phyloP scores from a whole-genome alignment of 306 rosid species.

The Rosa rugosa region DNA sequence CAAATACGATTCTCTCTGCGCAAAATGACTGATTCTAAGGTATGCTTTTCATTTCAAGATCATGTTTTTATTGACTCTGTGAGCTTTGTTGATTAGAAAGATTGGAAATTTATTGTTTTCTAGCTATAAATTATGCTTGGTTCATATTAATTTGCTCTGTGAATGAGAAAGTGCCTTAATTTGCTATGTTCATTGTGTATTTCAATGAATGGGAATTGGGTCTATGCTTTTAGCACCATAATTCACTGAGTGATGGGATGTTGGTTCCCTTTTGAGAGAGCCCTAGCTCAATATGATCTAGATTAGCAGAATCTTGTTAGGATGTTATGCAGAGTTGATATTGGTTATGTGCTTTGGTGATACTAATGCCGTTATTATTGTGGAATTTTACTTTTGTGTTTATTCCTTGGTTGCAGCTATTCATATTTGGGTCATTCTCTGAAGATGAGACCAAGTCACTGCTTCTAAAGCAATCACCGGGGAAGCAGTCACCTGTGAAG shows the following conservation, averaged over 20 bases:
- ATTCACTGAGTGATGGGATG: no score
- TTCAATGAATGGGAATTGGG: neutral
- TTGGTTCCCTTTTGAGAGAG: no score
- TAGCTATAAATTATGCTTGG: neutral
- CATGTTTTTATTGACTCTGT: neutral
- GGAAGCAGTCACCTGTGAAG: conserved; percentile 39
- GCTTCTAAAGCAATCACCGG: conserved; percentile 45
- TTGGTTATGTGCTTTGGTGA: neutral
- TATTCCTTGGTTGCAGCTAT: conserved; percentile 33
- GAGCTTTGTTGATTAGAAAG: neutral
- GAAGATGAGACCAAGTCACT: conserved; percentile 84
- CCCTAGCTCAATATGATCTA: neutral
- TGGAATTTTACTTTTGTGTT: neutral
- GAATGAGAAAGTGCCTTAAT: neutral
- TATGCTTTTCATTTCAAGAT: neutral
- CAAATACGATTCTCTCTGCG: neutral
- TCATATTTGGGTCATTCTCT: conserved; percentile 83
- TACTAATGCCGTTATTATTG: neutral
- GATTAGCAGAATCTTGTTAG: neutral
- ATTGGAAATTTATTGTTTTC: neutral
- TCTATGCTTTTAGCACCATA: neutral
- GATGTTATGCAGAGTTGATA: neutral
- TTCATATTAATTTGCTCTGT: neutral
- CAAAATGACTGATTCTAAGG: conserved; percentile 75
- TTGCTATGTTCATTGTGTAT: neutral